Base-by-base conservation (phyloP, 495 filamentous ascomycete genomes). In the Penicillium tannophilum region DNA sequence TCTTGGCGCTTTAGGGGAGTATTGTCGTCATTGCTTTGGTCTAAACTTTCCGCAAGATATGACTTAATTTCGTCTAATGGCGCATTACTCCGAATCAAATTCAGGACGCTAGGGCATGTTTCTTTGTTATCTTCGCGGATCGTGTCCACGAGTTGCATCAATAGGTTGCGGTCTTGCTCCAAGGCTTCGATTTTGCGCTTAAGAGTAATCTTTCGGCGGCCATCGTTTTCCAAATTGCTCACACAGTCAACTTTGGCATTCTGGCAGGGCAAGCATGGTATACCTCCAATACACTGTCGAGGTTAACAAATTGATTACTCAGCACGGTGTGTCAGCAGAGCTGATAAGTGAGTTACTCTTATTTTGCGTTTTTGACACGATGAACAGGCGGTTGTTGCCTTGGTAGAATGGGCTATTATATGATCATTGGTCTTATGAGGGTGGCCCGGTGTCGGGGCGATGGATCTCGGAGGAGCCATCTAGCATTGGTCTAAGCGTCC, bases 151-250 rank as follows among this genome's bases (percentile, higher is more conserved):
- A 77, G 59, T 7, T 62, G 65, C 10, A 66, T 42, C 5, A 77
- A 52, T 2, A 75, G 30, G 4, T 69, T 59, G 39, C 69, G 64
- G 14, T 72, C 61, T 5, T 76, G 69, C 35, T 69, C 68, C 7
- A 76, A 60, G 16, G 63, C 46, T 3, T 74, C 70, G 24, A 77
- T 58, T 46, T 74, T 77, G 51, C 71, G 70, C 47, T 77, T 76
- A 8, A 76, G 52, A 23, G 53, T 65, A 6, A 63, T 56, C 35
- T 68, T 66, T 17, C 75, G 75, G 31, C 75, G 70, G 58, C 70
- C 67, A 41, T 77, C 75, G 51, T 56, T 63, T 35, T 58, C 61
- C 28, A 67, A 63, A 58, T 77, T 64, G 41, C 72, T 63, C 19
- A 60, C 64, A 51, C 75, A 77, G 55, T 64, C 58, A 19, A 63